Conservation (phyloP, 2,329 filamentous ascomycete genomes). For the Waltergamsia citrina region DNA sequence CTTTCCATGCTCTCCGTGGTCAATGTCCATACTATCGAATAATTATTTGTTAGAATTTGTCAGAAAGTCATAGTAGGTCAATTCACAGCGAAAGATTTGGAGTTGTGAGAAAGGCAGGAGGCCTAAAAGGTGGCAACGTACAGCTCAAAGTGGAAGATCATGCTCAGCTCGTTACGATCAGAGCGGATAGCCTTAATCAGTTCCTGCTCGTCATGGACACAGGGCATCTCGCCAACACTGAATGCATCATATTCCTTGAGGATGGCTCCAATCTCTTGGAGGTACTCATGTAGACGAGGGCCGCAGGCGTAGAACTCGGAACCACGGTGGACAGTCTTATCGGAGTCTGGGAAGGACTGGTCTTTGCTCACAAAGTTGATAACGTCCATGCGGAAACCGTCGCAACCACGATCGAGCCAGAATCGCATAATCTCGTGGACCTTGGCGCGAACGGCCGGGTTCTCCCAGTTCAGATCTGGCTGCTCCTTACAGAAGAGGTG, state of each 20-base stretch:
- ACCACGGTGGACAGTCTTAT: constrained; percentile 18
- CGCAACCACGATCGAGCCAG: constrained; percentile 61
- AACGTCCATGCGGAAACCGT: constrained; percentile 59
- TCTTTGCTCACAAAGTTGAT: constrained; percentile 60
- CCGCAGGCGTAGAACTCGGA: constrained; percentile 44
- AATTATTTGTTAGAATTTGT: no score
- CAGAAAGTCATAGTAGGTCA: no score
- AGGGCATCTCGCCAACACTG: constrained; percentile 42
- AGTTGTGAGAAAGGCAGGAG: not conserved
- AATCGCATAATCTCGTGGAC: constrained; percentile 63
- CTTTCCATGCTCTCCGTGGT: constrained; percentile 33
- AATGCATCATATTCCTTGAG: constrained; percentile 37
- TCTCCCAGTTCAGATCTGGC: constrained; percentile 74
- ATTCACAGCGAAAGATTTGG: not conserved
- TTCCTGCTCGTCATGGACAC: constrained; percentile 28
- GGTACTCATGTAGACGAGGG: constrained; percentile 34
- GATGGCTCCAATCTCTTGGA: constrained; percentile 32
- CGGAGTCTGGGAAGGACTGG: constrained; percentile 41
- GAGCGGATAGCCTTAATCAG: constrained; percentile 40
- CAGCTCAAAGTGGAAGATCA: constrained; percentile 67
- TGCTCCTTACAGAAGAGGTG: constrained; percentile 62
- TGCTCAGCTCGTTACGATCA: constrained; percentile 51
- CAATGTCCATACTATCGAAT: constrained; percentile 39
- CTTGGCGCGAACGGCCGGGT: constrained; percentile 51
- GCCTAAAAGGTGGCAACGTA: constrained; percentile 18